A percentile compares a stretch with the other conserved stretches of the same genome.
Conservation (phyloP, 768 basidiomycete genomes). For the Lyophyllum semitale region DNA sequence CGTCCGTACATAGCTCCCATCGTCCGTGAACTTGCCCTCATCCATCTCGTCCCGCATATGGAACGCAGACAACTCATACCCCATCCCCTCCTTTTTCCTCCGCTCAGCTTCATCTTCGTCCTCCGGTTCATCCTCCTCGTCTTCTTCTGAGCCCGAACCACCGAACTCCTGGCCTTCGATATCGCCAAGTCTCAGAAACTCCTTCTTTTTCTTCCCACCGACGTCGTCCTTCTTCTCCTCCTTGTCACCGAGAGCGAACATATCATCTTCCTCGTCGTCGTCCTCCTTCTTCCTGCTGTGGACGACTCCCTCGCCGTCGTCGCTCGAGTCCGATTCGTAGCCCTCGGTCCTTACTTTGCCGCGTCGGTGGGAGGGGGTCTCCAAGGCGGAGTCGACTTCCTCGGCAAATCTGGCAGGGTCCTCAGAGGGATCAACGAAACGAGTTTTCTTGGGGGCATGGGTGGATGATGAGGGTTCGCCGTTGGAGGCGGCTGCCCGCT, state of each 20-base stretch:
- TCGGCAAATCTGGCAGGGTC: constrained; percentile 78
- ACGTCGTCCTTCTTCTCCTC: constrained; percentile 50
- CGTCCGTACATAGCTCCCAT: constrained; percentile 84
- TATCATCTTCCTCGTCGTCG: constrained; percentile 71
- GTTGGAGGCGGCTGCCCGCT: constrained; percentile 33
- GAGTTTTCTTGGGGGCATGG: constrained; percentile 66
- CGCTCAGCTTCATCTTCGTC: constrained; percentile 83
- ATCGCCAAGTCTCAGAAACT: constrained; percentile 85
- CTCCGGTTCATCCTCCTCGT: constrained; percentile 51
- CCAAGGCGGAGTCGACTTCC: constrained; percentile 74
- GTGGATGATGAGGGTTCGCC: constrained; percentile 29
- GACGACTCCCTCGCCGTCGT: constrained; percentile 94
- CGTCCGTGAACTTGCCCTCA: constrained; percentile 95
- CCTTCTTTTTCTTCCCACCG: constrained; percentile 59
- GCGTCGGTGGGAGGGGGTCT: constrained; percentile 59
- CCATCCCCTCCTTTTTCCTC: constrained; percentile 85
- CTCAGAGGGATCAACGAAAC: constrained; percentile 74
- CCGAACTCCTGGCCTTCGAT: constrained; percentile 97
- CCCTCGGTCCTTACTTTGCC: constrained; percentile 82
- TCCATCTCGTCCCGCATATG: constrained; percentile 99
- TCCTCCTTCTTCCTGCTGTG: constrained; percentile 69
- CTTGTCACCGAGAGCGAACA: constrained; percentile 73
- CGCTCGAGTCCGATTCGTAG: constrained; percentile 92
- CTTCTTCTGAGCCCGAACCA: constrained; percentile 43
- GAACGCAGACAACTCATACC: constrained; percentile 91